Base-by-base conservation (phyloP, 441 rosid species). In the Eruca vesicaria region DNA sequence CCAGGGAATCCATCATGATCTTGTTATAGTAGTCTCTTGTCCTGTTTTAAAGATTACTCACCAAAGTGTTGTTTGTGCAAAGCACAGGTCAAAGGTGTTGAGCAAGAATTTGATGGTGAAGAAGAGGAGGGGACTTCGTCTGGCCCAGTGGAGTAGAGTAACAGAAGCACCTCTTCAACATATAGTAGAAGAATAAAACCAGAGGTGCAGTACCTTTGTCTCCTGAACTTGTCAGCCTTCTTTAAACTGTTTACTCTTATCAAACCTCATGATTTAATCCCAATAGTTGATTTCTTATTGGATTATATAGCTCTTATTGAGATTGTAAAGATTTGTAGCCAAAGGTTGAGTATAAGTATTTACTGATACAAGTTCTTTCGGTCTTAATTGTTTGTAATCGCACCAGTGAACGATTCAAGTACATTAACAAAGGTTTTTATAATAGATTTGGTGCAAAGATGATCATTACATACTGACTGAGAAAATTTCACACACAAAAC, bases 91-190 rank as follows among this genome's bases (percentile, higher is more conserved):
- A 92, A 91, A 78, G 88, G 86, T 10, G 98, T 92, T 41, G 95
- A 91, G 78, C 93, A 91, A 85, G 97, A 92, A 80, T 76, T 91
- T 1, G 98, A 95, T 63, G 86, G 78, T n/a, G 98, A 85, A 63
- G 50, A 43, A 5, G 92, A 86, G 77, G 94, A 84, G 41, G 84
- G 82, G 58, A 60, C 84, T 48, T 75, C 87, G 60, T 66, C 86
- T 32, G 84, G 88, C 14, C 90, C 88, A 73, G 61, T 80, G 82
- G 92, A 91, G 68, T 89, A 88, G 66, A 31, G 59, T 61, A 28
- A 20, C 58, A 60, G 50, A 59, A 66, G 20, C 45, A 14, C n/a
- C 58, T 43, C 28, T 63, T 76, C 61, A 63, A 20, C 28, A 65
- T 50, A 53, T 73, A 50, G 16, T 52, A 60, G 50, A 50, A 61